Conservation (phyloP, 768 basidiomycete species). For the Ramaria rubella region DNA sequence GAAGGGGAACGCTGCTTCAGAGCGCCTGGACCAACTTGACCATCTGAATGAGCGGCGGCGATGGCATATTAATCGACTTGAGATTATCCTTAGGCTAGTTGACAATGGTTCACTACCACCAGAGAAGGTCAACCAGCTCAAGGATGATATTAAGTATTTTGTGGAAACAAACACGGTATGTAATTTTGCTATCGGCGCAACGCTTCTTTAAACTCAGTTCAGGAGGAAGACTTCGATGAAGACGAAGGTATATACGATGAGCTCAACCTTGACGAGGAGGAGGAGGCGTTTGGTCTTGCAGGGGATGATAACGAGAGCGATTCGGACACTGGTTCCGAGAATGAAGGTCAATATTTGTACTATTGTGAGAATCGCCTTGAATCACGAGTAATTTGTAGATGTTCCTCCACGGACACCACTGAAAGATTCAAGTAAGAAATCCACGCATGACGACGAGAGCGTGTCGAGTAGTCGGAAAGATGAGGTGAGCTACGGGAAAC, state of each 20-base stretch:
- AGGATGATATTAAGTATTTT: constrained; percentile 95
- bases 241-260: constrained; percentile 98
- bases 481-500: constrained; percentile 3
- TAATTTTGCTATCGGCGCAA: constrained; percentile 20
- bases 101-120: constrained; percentile 87
- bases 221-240: constrained; percentile 98
- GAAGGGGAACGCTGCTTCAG: constrained; percentile 66
- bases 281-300: constrained; percentile 82
- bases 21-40: constrained; percentile 80
- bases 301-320: constrained; percentile 64
- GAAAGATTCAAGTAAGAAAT: constrained; percentile 43
- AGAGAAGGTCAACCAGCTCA: constrained; percentile 74
- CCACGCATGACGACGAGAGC: constrained; percentile 65
- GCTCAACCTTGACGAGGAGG: constrained; percentile 93
- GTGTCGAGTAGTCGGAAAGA: constrained; percentile 44
- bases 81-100: constrained; percentile 85
- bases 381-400: constrained; percentile 34
- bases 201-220: constrained; percentile 13
- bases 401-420: constrained; percentile 54
- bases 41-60: constrained; percentile 85
- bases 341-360: constrained; percentile 51
- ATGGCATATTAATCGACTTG: constrained; percentile 91
- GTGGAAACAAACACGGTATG: constrained; percentile 92
- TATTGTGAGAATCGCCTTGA: background rate
- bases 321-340: constrained; percentile 63